Conservation (phyloP, 345 rosid species). For the Camelina sativa region DNA sequence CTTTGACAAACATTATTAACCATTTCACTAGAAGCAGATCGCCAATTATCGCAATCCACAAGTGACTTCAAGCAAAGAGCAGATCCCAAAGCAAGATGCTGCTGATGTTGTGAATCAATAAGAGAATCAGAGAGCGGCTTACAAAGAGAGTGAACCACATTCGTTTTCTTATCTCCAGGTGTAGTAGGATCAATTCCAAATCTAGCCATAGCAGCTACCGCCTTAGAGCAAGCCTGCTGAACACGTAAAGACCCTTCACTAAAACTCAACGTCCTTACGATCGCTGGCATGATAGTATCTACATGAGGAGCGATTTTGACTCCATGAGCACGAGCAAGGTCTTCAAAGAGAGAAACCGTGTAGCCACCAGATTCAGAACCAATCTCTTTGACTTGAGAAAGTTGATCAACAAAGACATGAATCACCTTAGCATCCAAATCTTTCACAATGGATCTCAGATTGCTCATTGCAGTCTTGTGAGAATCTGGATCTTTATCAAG, state of each 20-base stretch:
- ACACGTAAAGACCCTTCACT: slow-evolving; percentile 88
- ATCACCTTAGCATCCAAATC: slow-evolving; percentile 84
- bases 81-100: slow-evolving; percentile 87
- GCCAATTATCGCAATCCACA: slow-evolving; percentile 90
- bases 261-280: slow-evolving; percentile 76
- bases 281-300: slow-evolving; percentile 80
- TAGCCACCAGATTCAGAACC: slow-evolving; percentile 83
- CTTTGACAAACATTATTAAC: slow-evolving; percentile 87
- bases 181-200: slow-evolving; percentile 85
- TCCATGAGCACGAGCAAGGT: slow-evolving; percentile 96
- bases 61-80: slow-evolving; percentile 94
- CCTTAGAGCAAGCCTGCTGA: slow-evolving; percentile 97
- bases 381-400: slow-evolving; percentile 87
- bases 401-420: slow-evolving; percentile 81
- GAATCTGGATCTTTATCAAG: slow-evolving; percentile 85
- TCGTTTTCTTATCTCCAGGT: slow-evolving; percentile 70
- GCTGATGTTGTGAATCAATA: slow-evolving; percentile 63
- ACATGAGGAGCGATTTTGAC: slow-evolving; percentile 82
- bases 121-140: slow-evolving; percentile 88
- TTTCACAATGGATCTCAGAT: slow-evolving; percentile 79
- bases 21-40: slow-evolving; percentile 81
- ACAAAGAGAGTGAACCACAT: slow-evolving; percentile 80
- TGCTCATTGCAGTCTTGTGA: slow-evolving; percentile 80
- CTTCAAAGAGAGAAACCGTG: slow-evolving; percentile 92
- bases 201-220: slow-evolving; percentile 92